Conservation (phyloP, 2,329 filamentous ascomycete species). For the Periglandula ipomoeae region DNA sequence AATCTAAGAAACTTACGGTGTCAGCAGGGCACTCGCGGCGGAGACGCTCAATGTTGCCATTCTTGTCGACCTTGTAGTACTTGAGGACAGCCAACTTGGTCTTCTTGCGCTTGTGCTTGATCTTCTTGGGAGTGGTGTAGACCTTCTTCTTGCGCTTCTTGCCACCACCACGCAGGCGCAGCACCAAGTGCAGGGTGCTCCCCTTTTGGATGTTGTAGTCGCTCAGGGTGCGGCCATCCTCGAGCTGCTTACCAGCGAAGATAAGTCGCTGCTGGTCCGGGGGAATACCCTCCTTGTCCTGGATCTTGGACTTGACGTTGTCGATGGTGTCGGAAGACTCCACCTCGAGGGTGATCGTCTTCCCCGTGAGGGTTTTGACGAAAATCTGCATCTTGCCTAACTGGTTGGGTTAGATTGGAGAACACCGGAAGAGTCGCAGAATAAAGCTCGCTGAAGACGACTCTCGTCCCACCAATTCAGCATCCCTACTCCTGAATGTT, state of each 20-base stretch:
- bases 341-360: constrained; percentile 99
- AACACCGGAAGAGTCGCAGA: too few species aligned
- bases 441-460: too few species aligned
- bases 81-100: constrained; percentile 99
- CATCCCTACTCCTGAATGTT: not conserved
- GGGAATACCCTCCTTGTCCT: constrained; percentile 99
- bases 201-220: constrained; percentile 99
- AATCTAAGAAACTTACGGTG: constrained; percentile 53
- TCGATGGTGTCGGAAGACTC: constrained; percentile 99
- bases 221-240: constrained; percentile 96
- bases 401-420: constrained; percentile 32
- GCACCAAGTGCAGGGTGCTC: constrained; percentile 94
- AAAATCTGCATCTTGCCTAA: constrained; percentile 68
- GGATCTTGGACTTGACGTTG: constrained; percentile 98
- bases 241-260: constrained; percentile 99
- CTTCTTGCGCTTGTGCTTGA: constrained; percentile 99
- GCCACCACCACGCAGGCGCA: constrained; percentile 94
- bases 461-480: not conserved
- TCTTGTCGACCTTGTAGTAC: constrained; percentile 99
- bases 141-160: constrained; percentile 99
- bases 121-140: constrained; percentile 99
- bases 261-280: constrained; percentile 99
- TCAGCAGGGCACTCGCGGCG: constrained; percentile 93
- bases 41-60: constrained; percentile 99
- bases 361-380: constrained; percentile 89